Evolutionary conservation across 2,329 filamentous ascomycete species (phyloP).

Genomic region (Akanthomyces lecanii): DNA sequence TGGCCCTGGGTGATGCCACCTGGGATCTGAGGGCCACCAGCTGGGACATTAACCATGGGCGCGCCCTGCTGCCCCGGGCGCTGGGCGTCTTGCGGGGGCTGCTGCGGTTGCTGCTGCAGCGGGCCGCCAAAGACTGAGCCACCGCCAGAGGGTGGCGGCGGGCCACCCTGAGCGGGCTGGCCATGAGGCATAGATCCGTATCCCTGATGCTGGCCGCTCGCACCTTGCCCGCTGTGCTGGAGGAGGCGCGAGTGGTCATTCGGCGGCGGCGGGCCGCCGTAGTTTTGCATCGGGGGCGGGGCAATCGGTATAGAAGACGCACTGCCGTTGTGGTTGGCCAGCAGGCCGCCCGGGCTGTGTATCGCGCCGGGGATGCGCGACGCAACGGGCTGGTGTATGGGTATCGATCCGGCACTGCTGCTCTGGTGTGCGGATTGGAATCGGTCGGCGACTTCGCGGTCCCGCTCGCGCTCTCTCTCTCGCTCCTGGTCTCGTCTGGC

Average conservation of each 20-base stretch:
- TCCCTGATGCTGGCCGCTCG: slow-evolving; percentile 49
- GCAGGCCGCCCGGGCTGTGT: slow-evolving; percentile 84
- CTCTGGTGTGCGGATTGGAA: slow-evolving; percentile 78
- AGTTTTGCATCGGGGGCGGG: slow-evolving; percentile 46
- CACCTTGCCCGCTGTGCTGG: slow-evolving; percentile 50
- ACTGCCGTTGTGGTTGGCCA: slow-evolving; percentile 66
- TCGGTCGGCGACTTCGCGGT: slow-evolving; percentile 63
- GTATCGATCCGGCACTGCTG: slow-evolving; percentile 81
- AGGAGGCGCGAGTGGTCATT: slow-evolving; percentile 47
- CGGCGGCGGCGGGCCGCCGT: slow-evolving; percentile 50
- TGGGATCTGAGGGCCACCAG: slow-evolving; percentile 35
- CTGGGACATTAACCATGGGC: slow-evolving; percentile 46
- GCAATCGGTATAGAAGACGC: slow-evolving; percentile 50
- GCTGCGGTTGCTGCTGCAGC: slow-evolving; percentile 59
- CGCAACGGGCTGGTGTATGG: slow-evolving; percentile 91
- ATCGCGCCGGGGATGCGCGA: slow-evolving; percentile 75
- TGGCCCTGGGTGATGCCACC: slow-evolving; percentile 39
- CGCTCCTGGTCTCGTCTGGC: slow-evolving; percentile 42
- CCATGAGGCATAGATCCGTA: slow-evolving; percentile 52
- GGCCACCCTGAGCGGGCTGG: slow-evolving; percentile 45
- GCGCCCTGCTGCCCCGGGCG: slow-evolving; percentile 41
- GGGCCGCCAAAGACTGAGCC: slow-evolving; percentile 66
- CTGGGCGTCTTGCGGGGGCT: slow-evolving; percentile 59
- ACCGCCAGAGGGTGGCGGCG: slow-evolving; percentile 56
- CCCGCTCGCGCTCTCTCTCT: slow-evolving; percentile 56